phyloP scores from a whole-genome alignment of 2,329 filamentous ascomycete genomes.

The Pseudogymnoascus sp. region DNA sequence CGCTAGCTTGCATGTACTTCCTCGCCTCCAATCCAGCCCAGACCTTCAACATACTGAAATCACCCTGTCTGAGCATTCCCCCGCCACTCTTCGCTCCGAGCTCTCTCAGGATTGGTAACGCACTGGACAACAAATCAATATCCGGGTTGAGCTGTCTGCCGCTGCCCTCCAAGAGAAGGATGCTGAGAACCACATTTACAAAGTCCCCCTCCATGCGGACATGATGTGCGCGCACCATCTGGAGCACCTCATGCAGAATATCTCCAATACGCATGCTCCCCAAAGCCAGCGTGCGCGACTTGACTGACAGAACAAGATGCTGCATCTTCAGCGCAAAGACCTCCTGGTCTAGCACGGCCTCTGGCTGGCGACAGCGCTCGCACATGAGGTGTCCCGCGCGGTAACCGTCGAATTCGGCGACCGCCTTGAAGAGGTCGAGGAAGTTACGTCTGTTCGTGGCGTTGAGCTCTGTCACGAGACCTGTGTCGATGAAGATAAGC shows the following conservation, averaged over 20 bases:
- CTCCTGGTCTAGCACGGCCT: constrained; percentile 80
- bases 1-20: constrained; percentile 80
- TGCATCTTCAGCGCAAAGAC: constrained; percentile 96
- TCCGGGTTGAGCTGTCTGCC: constrained; percentile 79
- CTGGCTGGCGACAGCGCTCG: constrained; percentile 85
- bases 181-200: constrained; percentile 95
- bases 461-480: constrained; percentile 90
- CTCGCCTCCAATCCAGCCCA: constrained; percentile 89
- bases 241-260: constrained; percentile 80
- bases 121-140: constrained; percentile 77
- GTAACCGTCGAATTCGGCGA: constrained; percentile 96
- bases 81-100: constrained; percentile 71
- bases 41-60: constrained; percentile 79
- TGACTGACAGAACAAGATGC: constrained; percentile 85
- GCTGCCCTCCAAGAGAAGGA: constrained; percentile 88
- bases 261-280: constrained; percentile 96
- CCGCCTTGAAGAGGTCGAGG: constrained; percentile 86
- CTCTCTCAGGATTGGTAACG: constrained; percentile 82
- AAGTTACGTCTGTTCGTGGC: constrained; percentile 82
- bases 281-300: constrained; percentile 81
- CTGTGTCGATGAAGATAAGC: constrained; percentile 94
- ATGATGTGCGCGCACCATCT: constrained; percentile 87
- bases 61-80: constrained; percentile 61
- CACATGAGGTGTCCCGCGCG: constrained; percentile 94
- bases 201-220: constrained; percentile 95